Evolutionary conservation across 371 early-diverging fungal species (phyloP), one percentile per base, ranked within the genome.

Genomic region (Nematocida ironsii): DNA sequence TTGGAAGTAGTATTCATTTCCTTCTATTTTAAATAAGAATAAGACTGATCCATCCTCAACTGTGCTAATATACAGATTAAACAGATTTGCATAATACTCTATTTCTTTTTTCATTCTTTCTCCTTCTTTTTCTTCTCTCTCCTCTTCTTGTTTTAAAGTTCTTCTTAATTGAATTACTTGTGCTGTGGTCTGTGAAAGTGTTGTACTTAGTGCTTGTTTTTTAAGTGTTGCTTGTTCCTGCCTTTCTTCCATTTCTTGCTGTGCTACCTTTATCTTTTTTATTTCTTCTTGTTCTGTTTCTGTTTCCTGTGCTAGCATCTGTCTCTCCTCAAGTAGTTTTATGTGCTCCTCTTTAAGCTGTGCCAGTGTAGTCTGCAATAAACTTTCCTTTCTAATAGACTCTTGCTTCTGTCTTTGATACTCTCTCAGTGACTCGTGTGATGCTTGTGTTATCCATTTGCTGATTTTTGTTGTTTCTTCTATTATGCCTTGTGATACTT

Each of bases 291-390:
- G 67, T 40, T 70, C 80, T 45, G 20, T 61, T 55, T 78, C 80
- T 44, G 70, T 78, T 44, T 78, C 60, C 42, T 68, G 69, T 9
- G 80, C 80, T 25, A 78, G 68, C 48, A 18, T 57, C 44, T 78
- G 80, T 58, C 80, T 69, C 40, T 78, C 80, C 20, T 78, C 80
- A 13, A 78, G 80, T 6, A 78, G 71, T 20, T 61, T 23, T 20
- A 54, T 20, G 69, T 78, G 70, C 27, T 78, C 80, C 52, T 78
- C 80, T 52, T 78, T 78, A 18, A 78, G 80, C 64, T 78, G 80
- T 0, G 40, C 40, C 6, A 78, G 55, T 11, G 80, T 78, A 47
- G 40, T 16, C 54, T 78, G 55, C 23, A 78, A 42, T 16, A 78
- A 47, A 33, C 52, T 71, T 40, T 78, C 76, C 42, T 5, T 78